Percentiles rank a stretch among this genome's conserved stretches.
Evolutionary conservation across 306 rosid species (phyloP).

Genomic region (Medicago truncatula): DNA sequence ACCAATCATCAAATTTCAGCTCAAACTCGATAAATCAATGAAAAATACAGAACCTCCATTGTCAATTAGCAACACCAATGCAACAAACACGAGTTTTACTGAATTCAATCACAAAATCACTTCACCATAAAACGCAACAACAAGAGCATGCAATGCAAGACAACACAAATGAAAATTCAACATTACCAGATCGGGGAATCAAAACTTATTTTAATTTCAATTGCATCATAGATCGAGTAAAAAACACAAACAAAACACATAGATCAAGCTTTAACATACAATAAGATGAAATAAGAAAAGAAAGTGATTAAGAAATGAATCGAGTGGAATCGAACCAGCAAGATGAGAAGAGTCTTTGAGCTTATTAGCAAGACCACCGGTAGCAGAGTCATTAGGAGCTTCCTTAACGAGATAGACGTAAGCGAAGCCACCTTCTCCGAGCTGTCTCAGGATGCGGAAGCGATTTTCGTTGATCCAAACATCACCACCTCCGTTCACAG

Average conservation of each 20-base stretch:
- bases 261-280: conserved; percentile 44
- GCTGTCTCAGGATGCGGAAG: conserved; percentile 88
- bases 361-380: conserved; percentile 65
- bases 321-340: conserved; percentile 61
- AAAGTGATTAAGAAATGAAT: not conserved
- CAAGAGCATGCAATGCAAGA: not conserved
- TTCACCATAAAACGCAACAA: not conserved
- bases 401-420: conserved; percentile 86
- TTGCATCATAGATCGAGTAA: conserved; percentile 10
- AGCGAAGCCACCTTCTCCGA: conserved; percentile 99
- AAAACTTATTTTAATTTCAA: conserved; percentile 1
- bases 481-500: conserved; percentile 94
- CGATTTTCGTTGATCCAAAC: conserved; percentile 98
- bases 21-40: conserved; percentile 4
- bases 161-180: conserved; percentile 26
- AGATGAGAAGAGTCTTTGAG: conserved; percentile 78
- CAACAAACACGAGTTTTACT: too few relatives aligned
- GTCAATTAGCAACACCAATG: too few relatives aligned
- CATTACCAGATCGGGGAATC: conserved; percentile 35
- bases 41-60: conserved; percentile 2
- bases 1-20: conserved; percentile 24
- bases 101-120: conserved; percentile 4
- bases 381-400: conserved; percentile 56
- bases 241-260: conserved; percentile 19
- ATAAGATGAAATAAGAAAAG: not conserved